Evolutionary conservation across 1,284 basidiomycete species (phyloP), one percentile per base, ranked within the genome.

Genomic region (Naganishia sp.): DNA sequence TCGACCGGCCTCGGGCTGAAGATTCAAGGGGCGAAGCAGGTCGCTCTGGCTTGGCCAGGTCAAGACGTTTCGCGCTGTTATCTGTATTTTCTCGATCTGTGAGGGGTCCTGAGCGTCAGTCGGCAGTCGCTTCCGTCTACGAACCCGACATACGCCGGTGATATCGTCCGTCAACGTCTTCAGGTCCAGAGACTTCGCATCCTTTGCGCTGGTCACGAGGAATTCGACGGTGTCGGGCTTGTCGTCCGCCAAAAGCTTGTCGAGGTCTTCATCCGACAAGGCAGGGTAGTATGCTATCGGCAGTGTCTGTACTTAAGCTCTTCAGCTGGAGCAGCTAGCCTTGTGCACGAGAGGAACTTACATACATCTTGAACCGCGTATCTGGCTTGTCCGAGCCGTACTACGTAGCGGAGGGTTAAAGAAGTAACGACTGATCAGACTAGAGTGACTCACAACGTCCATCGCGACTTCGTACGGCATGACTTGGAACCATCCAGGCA

Each of bases 351-450:
- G 28, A n/a, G 41, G 41, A 25, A 72, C 81, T 73, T 68, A 92
- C 90, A 86, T 92, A 87, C 70, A 94, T 84, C 53, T 85, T 86
- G 80, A 91, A 94, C 62, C 94, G 85, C 56, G 88, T 86, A 78
- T 98, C 94, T 45, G 94, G 94, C 82, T 98, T 98, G 81, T 98
- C 94, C 56, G 91, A 92, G 10, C 94, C 94, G 83, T 88, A 97
- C 87, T 91, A 69, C 28, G 69, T 66, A 15, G 63, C 70, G 18
- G 60, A 66, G 49, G 65, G 49, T 52, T 49, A 46, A 35, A 39
- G 50, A 35, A 47, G 23, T 49, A 39, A 49, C 35, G 5, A 28
- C 43, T 10, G 18, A 21, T 47, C 18, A 23, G n/a, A 28, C 6
- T 21, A 23, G 18, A 50, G 32, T 17, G 10, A 77, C 88, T 81